Base-by-base conservation (phyloP, 73 alveolate genomes). In the Effrenium voratum region DNA sequence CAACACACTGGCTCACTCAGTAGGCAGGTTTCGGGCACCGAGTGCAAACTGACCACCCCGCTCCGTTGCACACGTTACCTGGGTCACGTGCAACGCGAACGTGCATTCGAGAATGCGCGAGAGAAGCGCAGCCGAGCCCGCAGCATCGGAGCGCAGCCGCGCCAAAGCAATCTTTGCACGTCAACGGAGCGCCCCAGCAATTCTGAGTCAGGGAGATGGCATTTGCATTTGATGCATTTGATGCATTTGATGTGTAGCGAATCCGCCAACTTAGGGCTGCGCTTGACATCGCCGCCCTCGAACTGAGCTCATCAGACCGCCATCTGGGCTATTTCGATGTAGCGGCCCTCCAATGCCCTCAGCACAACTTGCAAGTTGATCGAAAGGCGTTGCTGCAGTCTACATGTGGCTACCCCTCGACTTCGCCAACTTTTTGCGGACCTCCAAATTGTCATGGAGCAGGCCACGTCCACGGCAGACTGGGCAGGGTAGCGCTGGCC, bases 101-200 rank as follows among this genome's bases (percentile, higher is more conserved):
- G 19, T 52, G 63, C 8, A 52, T 8, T 12, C 26, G 26, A 52
- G 63, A 19, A 52, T 52, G 63, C 19, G 63, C 19, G 63, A 19
- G 63, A 19, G 63, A 52, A 52, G 19, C 63, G 26, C 19, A 19
- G 63, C 91, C 34, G 32, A 82, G 92, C 28, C 13, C 32, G 87
- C 76, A 10, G 80, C 97, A 90, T 24, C 97, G 97, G 22, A 90
- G 73, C 43, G 97, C 97, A 30, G 97, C 97, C 6, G 97, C 97
- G 44, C 97, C 97, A 70, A 90, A 90, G 97, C 97, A 90, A 59
- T 79, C 97, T 90, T 90, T 44, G 87, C 97, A 90, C 43, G 97
- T 90, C 97, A 90, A 55, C 43, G 97, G 97, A 28, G 97, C 97
- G 36, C 97, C 97, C 97, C 97, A 90, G 59, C 97, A 90, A 75